A percentile compares a stretch with the other conserved stretches of the same genome.
phyloP scores from a whole-genome alignment of 2,329 filamentous ascomycete species.

The Ophiostoma sp. region DNA sequence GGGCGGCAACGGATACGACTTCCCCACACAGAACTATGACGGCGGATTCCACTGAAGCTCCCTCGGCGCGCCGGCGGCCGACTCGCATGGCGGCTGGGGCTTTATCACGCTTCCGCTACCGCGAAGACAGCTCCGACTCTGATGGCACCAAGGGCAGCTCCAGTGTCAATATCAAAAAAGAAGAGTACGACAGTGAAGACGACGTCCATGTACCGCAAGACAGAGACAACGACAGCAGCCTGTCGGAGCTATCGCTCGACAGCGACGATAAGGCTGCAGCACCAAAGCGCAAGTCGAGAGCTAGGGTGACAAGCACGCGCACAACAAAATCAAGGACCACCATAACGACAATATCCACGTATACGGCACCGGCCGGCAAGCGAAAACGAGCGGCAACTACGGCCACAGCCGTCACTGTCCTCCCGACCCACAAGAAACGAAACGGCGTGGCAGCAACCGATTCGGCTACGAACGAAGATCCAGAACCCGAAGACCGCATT shows the following conservation, averaged over 20 bases:
- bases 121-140: slow-evolving; percentile 22
- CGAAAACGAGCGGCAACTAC: slow-evolving; percentile 32
- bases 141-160: neutral
- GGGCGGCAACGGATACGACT: neutral
- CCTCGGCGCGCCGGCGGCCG: slow-evolving; percentile 20
- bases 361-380: slow-evolving; percentile 28
- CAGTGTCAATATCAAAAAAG: neutral
- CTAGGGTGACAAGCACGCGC: neutral
- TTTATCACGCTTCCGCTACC: slow-evolving; percentile 26
- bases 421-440: slow-evolving; percentile 25
- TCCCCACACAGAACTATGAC: slow-evolving; percentile 12
- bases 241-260: slow-evolving; percentile 25
- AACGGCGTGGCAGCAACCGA: slow-evolving; percentile 17
- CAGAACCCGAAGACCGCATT: slow-evolving; percentile 29
- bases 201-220: slow-evolving; percentile 12
- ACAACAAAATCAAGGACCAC: slow-evolving; percentile 9
- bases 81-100: slow-evolving; percentile 21
- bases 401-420: slow-evolving; percentile 32
- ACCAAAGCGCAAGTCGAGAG: slow-evolving; percentile 12
- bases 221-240: slow-evolving; percentile 22
- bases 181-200: slow-evolving; percentile 11
- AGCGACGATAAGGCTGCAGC: slow-evolving; percentile 35
- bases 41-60: neutral
- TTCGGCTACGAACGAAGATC: slow-evolving; percentile 20
- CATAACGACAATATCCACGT: slow-evolving; percentile 8